phyloP scores from a whole-genome alignment of 2,329 filamentous ascomycete species.

The Volutella citrinella region DNA sequence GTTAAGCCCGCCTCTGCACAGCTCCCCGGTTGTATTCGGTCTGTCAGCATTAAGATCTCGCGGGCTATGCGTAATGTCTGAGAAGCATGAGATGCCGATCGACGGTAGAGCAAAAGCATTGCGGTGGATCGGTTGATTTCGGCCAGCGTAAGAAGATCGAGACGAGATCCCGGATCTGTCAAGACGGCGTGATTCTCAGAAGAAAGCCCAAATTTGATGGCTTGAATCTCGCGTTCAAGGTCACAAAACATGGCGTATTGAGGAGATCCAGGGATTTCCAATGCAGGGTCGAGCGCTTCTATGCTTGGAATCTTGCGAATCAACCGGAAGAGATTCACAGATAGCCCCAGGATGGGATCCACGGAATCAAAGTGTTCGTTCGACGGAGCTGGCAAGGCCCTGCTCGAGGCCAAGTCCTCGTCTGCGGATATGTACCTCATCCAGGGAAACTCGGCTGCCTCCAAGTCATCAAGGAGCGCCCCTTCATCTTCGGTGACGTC shows the following conservation, averaged over 20 bases:
- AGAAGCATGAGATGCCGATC: background rate
- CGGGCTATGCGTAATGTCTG: background rate
- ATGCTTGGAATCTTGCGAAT: slow-evolving; percentile 1
- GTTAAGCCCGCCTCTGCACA: slow-evolving; percentile 1
- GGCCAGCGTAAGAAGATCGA: slow-evolving; percentile 4
- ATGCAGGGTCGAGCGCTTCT: background rate
- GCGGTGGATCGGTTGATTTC: slow-evolving; percentile 6
- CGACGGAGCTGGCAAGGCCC: background rate
- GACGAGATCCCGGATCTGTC: background rate
- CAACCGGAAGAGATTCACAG: background rate
- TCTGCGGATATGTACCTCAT: background rate
- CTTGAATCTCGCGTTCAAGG: background rate
- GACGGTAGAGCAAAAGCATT: slow-evolving; percentile 9
- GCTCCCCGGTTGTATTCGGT: slow-evolving; percentile 3
- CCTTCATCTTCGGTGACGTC: background rate
- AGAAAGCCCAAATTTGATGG: background rate
- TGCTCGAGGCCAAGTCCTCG: background rate
- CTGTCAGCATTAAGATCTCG: slow-evolving; percentile 1
- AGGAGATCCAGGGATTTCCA: background rate
- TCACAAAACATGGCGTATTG: background rate
- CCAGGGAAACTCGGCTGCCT: slow-evolving; percentile 3
- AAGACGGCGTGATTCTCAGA: background rate
- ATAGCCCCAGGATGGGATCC: slow-evolving; percentile 5
- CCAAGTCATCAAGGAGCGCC: background rate
- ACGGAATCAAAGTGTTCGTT: background rate